These are phyloP conservation scores for Mrakia blollopis DNA, from an alignment of 768 basidiomycete genomes.

Conservation along the genomic window DNA sequence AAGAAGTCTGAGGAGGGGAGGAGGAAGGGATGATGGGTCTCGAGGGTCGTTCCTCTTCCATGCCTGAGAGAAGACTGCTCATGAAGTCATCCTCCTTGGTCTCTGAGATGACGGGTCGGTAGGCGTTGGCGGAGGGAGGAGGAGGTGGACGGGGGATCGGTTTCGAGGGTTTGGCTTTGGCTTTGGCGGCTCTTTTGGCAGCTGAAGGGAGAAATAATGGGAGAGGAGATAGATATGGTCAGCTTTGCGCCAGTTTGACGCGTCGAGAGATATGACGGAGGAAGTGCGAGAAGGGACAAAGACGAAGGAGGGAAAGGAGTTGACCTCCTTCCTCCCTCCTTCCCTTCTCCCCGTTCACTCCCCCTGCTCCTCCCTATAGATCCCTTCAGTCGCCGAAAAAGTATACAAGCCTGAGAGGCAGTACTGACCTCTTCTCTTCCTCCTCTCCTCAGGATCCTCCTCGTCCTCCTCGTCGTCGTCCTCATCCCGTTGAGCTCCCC, in stretches of 20 bases:
- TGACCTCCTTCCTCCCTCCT: too few relatives aligned
- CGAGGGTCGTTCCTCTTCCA: slow-evolving; percentile 50
- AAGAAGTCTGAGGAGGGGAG: slow-evolving; percentile 44
- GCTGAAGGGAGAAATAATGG: not conserved
- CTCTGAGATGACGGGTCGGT: slow-evolving; percentile 67
- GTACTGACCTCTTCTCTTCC: slow-evolving; percentile 36
- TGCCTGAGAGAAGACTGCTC: slow-evolving; percentile 66
- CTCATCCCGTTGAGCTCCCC: slow-evolving; percentile 51
- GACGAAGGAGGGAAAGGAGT: not conserved
- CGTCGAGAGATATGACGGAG: not conserved
- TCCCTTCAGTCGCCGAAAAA: not conserved
- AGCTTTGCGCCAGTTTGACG: not conserved
- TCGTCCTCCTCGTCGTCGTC: slow-evolving; percentile 46
- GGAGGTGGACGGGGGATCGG: slow-evolving; percentile 45
- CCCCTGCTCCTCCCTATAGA: not conserved
- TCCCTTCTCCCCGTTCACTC: not conserved
- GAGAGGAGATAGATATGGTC: not conserved
- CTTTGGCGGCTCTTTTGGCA: slow-evolving; percentile 50
- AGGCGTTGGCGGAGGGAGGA: slow-evolving; percentile 62
- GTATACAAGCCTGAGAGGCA: not conserved
- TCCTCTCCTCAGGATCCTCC: slow-evolving; percentile 49
- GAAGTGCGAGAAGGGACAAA: not conserved
- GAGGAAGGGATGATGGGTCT: slow-evolving; percentile 17
- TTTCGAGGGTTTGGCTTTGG: slow-evolving; percentile 46
- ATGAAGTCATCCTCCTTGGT: slow-evolving; percentile 87